A percentile compares a stretch with the other conserved stretches of the same genome.
phyloP scores from a whole-genome alignment of 169 alveolate genomes.

The Plasmodium vinckei region DNA sequence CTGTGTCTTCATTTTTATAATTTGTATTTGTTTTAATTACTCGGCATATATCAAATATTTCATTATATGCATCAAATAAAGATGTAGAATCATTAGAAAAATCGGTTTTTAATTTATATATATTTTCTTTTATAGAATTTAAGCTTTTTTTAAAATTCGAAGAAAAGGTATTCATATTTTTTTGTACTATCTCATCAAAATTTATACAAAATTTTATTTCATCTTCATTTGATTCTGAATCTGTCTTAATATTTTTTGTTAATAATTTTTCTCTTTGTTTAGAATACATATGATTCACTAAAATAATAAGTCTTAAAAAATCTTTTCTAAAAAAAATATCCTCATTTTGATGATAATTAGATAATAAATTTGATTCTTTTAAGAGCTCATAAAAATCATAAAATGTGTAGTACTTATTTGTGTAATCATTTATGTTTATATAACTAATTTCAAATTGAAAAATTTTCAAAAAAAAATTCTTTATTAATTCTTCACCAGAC shows the following conservation, averaged over 20 bases:
- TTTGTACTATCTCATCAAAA: conserved; percentile 6
- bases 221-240: not conserved
- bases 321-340: conserved; percentile 40
- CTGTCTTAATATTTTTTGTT: too few species aligned
- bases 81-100: not conserved
- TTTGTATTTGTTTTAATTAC: too few species aligned
- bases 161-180: conserved; percentile 26
- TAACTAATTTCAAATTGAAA: conserved; percentile 27
- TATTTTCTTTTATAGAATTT: conserved; percentile 1
- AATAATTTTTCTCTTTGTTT: not conserved
- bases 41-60: not conserved
- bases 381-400: conserved; percentile 46
- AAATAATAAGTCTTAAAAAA: conserved; percentile 20
- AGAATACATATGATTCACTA: not conserved
- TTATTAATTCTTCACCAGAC: conserved; percentile 27
- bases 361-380: conserved; percentile 1
- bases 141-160: conserved; percentile 26
- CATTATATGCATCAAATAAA: not conserved
- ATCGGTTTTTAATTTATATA: not conserved
- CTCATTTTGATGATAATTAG: conserved; percentile 6
- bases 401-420: conserved; percentile 25
- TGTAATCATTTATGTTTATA: conserved; percentile 48
- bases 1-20: too few species aligned
- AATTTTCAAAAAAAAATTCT: conserved; percentile 41
- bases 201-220: too few species aligned